Percentiles rank a stretch among this genome's conserved stretches.
These are phyloP conservation scores for Torulaspora microellipsoides DNA, from an alignment of 805 yeast genomes.

Conservation along the genomic window DNA sequence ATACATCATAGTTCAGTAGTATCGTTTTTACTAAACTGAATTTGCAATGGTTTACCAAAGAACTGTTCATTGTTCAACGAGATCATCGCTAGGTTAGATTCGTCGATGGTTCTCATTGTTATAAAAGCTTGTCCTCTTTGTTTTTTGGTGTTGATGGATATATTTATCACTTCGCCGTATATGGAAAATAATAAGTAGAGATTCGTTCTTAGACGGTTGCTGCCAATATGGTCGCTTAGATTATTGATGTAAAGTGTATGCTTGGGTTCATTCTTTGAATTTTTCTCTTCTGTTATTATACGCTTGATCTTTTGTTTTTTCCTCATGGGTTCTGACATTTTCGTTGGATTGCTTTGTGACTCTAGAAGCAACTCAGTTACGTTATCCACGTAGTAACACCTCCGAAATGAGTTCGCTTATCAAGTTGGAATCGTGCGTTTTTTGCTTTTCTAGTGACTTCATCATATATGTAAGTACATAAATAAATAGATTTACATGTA, in stretches of 20 bases:
- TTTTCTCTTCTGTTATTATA: not conserved
- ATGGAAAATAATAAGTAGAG: constrained; percentile 56
- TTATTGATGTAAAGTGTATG: constrained; percentile 58
- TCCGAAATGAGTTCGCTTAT: too few relatives aligned
- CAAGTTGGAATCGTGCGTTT: too few relatives aligned
- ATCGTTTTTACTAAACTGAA: constrained; percentile 40
- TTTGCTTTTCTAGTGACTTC: too few relatives aligned
- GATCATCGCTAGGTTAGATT: constrained; percentile 49
- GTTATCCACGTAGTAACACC: too few relatives aligned
- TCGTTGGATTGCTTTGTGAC: too few relatives aligned
- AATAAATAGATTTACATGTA: too few relatives aligned
- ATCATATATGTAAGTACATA: too few relatives aligned
- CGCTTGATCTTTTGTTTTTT: constrained; percentile 8
- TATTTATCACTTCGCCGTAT: constrained; percentile 59
- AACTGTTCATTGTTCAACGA: constrained; percentile 44
- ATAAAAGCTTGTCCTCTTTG: constrained; percentile 68
- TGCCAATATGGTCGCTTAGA: constrained; percentile 52
- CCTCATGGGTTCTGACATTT: constrained; percentile 12
- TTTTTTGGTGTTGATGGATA: constrained; percentile 42
- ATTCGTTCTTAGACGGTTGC: constrained; percentile 43
- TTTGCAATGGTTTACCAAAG: constrained; percentile 48
- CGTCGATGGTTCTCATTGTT: constrained; percentile 43
- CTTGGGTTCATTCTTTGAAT: constrained; percentile 20
- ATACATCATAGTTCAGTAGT: constrained; percentile 8
- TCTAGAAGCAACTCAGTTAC: too few relatives aligned